These are phyloP conservation scores for Colletotrichum siamense DNA, from an alignment of 2,329 filamentous ascomycete genomes.

Conservation along the genomic window DNA sequence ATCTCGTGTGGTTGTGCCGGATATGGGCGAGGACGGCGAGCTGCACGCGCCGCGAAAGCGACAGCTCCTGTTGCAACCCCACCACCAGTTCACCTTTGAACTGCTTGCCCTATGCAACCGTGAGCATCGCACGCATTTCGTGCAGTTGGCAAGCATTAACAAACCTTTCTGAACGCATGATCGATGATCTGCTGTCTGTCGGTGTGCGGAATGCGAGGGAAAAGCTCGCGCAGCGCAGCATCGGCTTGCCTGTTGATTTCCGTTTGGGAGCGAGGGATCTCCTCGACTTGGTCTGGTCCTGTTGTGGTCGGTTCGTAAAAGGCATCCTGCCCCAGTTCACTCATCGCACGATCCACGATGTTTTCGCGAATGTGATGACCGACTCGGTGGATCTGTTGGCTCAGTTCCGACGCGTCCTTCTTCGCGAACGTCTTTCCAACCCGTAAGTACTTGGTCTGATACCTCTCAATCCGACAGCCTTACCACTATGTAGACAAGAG, in stretches of 20 bases:
- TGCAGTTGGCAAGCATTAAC: constrained; percentile 24
- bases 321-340: constrained; percentile 16
- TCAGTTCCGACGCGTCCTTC: constrained; percentile 42
- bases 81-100: constrained; percentile 62
- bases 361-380: constrained; percentile 65
- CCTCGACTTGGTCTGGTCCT: constrained; percentile 42
- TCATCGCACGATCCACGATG: constrained; percentile 62
- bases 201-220: constrained; percentile 69
- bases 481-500: constrained; percentile 72
- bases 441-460: not conserved
- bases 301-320: constrained; percentile 23
- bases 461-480: constrained; percentile 26
- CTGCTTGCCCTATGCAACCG: constrained; percentile 47
- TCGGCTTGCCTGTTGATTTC: constrained; percentile 69
- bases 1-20: constrained; percentile 69
- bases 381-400: constrained; percentile 61
- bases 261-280: constrained; percentile 63
- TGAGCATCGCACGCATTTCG: not conserved
- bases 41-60: constrained; percentile 67
- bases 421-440: constrained; percentile 6
- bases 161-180: constrained; percentile 67
- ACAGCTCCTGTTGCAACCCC: constrained; percentile 59
- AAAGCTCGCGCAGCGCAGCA: constrained; percentile 66
- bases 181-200: constrained; percentile 68
- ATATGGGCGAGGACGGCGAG: constrained; percentile 71